Conservation (phyloP, 2,329 filamentous ascomycete genomes). For the Stromatinia cepivora region DNA sequence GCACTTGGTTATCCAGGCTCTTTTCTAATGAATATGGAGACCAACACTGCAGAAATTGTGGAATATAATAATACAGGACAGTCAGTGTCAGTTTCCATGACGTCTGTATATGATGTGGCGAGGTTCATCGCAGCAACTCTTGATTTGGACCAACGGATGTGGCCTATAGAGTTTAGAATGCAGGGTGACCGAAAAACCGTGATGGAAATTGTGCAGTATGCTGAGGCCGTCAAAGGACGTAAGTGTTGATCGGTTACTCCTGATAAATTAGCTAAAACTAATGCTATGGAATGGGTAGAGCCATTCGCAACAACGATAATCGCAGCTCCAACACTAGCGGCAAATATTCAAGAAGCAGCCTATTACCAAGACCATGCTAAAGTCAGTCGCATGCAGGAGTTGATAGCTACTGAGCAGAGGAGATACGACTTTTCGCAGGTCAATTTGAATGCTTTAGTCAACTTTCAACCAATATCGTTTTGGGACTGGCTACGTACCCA, state of each 20-base stretch:
- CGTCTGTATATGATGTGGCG: conserved; percentile 68
- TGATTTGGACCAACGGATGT: conserved; percentile 58
- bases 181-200: conserved; percentile 65
- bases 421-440: conserved; percentile 63
- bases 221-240: conserved; percentile 52
- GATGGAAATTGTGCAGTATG: conserved; percentile 56
- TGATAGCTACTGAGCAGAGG: conserved; percentile 67
- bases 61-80: conserved; percentile 53
- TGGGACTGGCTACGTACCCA: conserved; percentile 54
- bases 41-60: conserved; percentile 60
- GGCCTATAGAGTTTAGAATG: conserved; percentile 70
- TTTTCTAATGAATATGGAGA: conserved; percentile 64
- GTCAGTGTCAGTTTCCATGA: conserved; percentile 62
- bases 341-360: conserved; percentile 28
- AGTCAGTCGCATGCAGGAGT: conserved; percentile 57
- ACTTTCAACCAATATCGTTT: conserved; percentile 53
- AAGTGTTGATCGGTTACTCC: conserved; percentile 29
- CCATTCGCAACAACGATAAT: conserved; percentile 32
- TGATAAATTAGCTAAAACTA: neutral
- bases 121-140: conserved; percentile 70
- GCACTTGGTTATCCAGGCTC: conserved; percentile 57
- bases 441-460: conserved; percentile 58
- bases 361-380: conserved; percentile 48
- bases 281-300: conserved; percentile 22
- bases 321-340: conserved; percentile 30